phyloP scores from a whole-genome alignment of 2,329 filamentous ascomycete genomes.

The Alternaria longipes region DNA sequence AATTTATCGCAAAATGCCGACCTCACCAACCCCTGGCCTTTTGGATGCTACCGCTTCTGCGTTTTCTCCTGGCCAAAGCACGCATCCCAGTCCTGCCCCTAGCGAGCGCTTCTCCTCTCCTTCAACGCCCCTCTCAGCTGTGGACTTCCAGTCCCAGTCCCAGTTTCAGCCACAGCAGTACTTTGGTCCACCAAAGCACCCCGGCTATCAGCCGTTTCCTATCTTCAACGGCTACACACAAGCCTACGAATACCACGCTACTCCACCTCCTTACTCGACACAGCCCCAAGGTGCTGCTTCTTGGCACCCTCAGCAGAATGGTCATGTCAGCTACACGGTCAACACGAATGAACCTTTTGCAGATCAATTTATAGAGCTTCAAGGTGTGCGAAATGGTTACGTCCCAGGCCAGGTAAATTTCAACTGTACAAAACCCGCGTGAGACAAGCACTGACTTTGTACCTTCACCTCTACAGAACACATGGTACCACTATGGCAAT shows the following conservation, averaged over 20 bases:
- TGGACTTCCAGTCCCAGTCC: background rate
- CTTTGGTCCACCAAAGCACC: background rate
- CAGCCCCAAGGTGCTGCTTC: background rate
- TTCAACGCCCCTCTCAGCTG: background rate
- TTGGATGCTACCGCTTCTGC: background rate
- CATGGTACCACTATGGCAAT: background rate
- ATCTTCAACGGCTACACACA: background rate
- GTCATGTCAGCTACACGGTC: background rate
- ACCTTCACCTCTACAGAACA: background rate
- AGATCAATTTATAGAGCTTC: background rate
- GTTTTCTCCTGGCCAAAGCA: background rate
- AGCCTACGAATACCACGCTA: background rate
- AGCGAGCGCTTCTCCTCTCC: constrained; percentile 3
- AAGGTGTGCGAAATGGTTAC: background rate
- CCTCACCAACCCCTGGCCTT: background rate
- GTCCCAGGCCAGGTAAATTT: background rate
- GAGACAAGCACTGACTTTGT: background rate
- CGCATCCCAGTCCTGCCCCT: background rate
- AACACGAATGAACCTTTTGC: background rate
- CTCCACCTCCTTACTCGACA: background rate
- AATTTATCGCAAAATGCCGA: background rate
- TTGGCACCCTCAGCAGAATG: background rate
- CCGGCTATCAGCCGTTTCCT: background rate
- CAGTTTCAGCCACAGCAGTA: background rate
- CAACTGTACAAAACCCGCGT: background rate